These are phyloP conservation scores for Paecilomyces dactylethromorphus DNA, from an alignment of 2,329 filamentous ascomycete species.

Conservation along the genomic window DNA sequence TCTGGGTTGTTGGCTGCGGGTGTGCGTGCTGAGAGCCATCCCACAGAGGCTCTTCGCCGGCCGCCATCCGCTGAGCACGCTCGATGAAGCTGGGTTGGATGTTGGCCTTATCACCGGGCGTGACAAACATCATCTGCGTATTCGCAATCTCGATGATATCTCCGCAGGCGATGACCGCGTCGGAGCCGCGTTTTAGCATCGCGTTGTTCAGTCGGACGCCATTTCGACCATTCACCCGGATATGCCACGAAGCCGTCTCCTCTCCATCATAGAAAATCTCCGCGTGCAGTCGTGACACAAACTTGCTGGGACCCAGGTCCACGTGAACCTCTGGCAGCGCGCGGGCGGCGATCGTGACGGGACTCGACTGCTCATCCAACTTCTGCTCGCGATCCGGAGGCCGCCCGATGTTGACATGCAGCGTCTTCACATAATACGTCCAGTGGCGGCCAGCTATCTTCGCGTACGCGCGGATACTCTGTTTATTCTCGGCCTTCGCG, in stretches of 20 bases:
- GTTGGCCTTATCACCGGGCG: constrained; percentile 67
- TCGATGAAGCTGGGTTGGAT: constrained; percentile 65
- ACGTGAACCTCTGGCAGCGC: constrained; percentile 62
- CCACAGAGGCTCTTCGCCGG: constrained; percentile 34
- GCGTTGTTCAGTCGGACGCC: constrained; percentile 77
- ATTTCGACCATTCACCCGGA: constrained; percentile 85
- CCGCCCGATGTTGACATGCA: constrained; percentile 44
- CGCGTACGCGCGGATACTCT: constrained; percentile 44
- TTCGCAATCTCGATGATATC: constrained; percentile 87
- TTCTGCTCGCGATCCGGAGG: constrained; percentile 40
- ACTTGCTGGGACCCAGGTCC: constrained; percentile 78
- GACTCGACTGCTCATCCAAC: constrained; percentile 39
- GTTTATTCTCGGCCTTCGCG: constrained; percentile 37
- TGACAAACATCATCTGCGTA: constrained; percentile 97
- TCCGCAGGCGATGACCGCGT: constrained; percentile 68
- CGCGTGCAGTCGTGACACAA: constrained; percentile 71
- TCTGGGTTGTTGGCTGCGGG: constrained; percentile 25
- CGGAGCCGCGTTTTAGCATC: constrained; percentile 60
- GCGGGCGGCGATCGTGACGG: constrained; percentile 37
- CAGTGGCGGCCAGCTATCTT: constrained; percentile 46
- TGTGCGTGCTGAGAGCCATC: constrained; percentile 33
- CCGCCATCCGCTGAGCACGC: constrained; percentile 49
- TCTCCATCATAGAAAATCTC: constrained; percentile 68
- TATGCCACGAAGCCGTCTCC: constrained; percentile 62
- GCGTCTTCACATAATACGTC: constrained; percentile 47